Base-by-base conservation (phyloP, 352 stramenopile genomes). In the Phytophthora tubulina region DNA sequence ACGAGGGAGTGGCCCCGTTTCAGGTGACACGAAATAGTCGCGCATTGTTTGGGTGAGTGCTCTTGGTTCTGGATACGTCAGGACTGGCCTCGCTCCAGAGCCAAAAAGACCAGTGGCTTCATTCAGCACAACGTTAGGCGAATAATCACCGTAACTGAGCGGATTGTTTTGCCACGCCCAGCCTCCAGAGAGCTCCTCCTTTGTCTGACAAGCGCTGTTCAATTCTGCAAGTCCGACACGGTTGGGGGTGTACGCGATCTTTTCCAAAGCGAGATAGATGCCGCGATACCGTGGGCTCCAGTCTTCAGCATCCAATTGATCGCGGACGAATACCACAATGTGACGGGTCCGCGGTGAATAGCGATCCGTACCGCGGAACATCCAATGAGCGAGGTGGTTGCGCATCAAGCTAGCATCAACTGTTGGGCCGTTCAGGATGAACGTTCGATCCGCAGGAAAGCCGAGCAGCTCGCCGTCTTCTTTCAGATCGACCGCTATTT, bases 111-210 rank as follows among this genome's bases (percentile, higher is more conserved):
- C 64, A 10, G 85, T 77, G 42, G 89, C 86, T 76, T 86, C 76
- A 61, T 91, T 84, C 27, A 77, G 44, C 35, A 91, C 51, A 30
- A 93, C 58, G 59, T 93, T 93, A 0, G 85, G 83, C 57, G 83
- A 85, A 56, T 88, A 85, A 33, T 81, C 64, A 42, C 80, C 79
- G 50, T 85, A 88, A 5, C 36, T 42, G 11, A 86, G 66, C n/a
- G 84, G 84, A 46, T 90, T 82, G 48, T 84, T 88, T 57, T 89
- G 80, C 84, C 84, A 92, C 8, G 82, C 84, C 84, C 84, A 92
- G 35, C 84, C 84, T 50, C 84, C 84, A 10, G 72, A 86, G 1
- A 90, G 41, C 8, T 87, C 77, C 36, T 85, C 66, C 1, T 78
- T 56, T 2, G 64, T 67, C 32, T 71, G 48, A 31, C 80, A 88